Percentiles rank a stretch among this genome's conserved stretches.
These are phyloP conservation scores for Phoma sp. DNA, from an alignment of 2,329 filamentous ascomycete genomes.

Conservation along the genomic window DNA sequence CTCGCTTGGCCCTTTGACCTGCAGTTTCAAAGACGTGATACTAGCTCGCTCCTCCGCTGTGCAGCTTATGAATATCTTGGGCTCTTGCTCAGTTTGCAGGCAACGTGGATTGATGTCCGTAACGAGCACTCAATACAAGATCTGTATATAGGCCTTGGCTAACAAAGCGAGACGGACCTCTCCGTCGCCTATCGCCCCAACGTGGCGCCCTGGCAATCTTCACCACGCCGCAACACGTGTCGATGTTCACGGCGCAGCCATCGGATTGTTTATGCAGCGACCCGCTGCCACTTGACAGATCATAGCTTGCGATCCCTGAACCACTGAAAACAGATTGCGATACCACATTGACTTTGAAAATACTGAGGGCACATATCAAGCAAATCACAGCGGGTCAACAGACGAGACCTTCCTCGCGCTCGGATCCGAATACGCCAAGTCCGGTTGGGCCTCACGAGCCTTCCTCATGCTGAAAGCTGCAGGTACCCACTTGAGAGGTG, in stretches of 20 bases:
- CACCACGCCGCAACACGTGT: constrained; percentile 3
- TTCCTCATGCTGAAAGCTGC: not conserved
- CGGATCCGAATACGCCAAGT: not conserved
- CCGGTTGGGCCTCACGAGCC: not conserved
- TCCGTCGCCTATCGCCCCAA: not conserved
- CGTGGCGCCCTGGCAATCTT: not conserved
- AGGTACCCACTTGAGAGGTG: not conserved
- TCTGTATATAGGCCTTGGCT: not conserved
- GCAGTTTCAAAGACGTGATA: not conserved
- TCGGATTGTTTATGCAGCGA: not conserved
- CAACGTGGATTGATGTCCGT: not conserved
- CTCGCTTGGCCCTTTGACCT: not conserved
- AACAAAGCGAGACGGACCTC: not conserved
- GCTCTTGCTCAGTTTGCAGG: not conserved
- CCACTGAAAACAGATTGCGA: not conserved
- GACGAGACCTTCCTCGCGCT: not conserved
- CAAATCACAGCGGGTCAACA: not conserved
- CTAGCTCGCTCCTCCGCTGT: not conserved
- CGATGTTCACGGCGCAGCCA: not conserved
- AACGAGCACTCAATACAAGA: not conserved
- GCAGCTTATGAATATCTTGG: not conserved
- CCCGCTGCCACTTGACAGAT: not conserved
- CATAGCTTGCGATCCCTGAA: not conserved
- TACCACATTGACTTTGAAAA: constrained; percentile 1
- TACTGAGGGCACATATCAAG: not conserved